Evolutionary conservation across 345 rosid genomes (phyloP).

Genomic region (Xanthoceras sorbifolium): DNA sequence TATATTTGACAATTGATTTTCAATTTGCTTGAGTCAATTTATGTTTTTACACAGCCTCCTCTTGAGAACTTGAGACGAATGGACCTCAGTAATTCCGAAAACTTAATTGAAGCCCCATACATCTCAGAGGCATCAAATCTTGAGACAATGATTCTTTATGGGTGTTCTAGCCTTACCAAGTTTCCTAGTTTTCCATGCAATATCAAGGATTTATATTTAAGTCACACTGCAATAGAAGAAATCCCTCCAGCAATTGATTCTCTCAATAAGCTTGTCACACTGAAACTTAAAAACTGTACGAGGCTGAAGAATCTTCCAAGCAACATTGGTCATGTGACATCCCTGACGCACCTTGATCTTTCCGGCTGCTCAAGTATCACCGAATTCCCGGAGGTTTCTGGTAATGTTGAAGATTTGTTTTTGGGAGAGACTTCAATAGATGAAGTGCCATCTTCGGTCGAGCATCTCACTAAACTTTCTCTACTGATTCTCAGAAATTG

Average conservation of each 20-base stretch:
- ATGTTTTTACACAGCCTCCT: too few relatives aligned
- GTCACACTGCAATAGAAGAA: background rate
- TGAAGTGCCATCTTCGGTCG: slow-evolving; percentile 11
- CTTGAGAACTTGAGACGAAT: background rate
- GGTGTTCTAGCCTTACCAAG: background rate
- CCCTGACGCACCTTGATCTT: background rate
- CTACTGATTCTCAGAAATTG: slow-evolving; percentile 16
- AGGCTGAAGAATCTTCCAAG: slow-evolving; percentile 8
- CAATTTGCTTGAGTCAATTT: too few relatives aligned
- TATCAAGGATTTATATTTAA: too few relatives aligned
- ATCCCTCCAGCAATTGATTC: background rate
- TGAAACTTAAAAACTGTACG: background rate
- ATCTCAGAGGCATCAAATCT: background rate
- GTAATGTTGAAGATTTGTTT: background rate
- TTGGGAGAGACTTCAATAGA: background rate
- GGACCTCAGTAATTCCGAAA: background rate
- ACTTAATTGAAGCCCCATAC: background rate
- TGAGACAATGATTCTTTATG: background rate
- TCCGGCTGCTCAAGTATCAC: slow-evolving; percentile 10
- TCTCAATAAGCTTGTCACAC: background rate
- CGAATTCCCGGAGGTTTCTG: background rate
- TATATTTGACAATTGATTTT: too few relatives aligned
- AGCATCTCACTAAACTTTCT: background rate
- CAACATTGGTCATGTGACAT: background rate
- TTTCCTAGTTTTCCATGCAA: background rate